A percentile compares a stretch with the other conserved stretches of the same genome.
Evolutionary conservation across 2,329 filamentous ascomycete genomes (phyloP).

Genomic region (Trichoderma sp.): DNA sequence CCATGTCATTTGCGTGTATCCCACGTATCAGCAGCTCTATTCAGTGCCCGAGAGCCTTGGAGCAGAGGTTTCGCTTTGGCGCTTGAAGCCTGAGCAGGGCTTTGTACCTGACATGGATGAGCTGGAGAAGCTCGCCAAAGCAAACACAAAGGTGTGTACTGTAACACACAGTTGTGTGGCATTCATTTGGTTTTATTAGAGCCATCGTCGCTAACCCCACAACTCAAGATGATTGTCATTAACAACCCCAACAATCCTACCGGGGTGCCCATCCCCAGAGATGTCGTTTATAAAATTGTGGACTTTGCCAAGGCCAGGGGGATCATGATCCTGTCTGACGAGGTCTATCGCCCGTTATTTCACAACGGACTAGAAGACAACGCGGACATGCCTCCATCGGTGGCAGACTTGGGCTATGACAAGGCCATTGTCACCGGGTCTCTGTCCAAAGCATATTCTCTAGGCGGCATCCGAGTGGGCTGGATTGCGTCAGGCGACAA

Average conservation of each 20-base stretch:
- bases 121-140: conserved; percentile 60
- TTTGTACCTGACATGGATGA: conserved; percentile 67
- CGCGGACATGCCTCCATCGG: conserved; percentile 54
- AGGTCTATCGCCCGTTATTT: conserved; percentile 83
- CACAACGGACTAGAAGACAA: conserved; percentile 48
- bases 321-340: conserved; percentile 70
- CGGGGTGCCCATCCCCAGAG: conserved; percentile 63
- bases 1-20: conserved; percentile 83
- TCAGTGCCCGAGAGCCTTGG: conserved; percentile 70
- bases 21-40: conserved; percentile 84
- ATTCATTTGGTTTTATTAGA: not conserved
- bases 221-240: conserved; percentile 51
- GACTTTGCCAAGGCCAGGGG: conserved; percentile 59
- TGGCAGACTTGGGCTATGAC: conserved; percentile 68
- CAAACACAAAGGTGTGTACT: conserved; percentile 63
- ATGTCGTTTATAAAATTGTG: conserved; percentile 59
- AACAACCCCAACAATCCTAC: conserved; percentile 85
- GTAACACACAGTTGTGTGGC: not conserved
- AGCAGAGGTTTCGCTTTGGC: conserved; percentile 76
- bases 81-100: conserved; percentile 58
- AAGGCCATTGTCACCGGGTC: conserved; percentile 73
- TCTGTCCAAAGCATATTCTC: conserved; percentile 79
- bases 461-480: conserved; percentile 78
- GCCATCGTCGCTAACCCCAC: conserved; percentile 50
- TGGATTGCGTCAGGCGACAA: conserved; percentile 72